These are phyloP conservation scores for Pascua guehoae DNA, from an alignment of 1,284 basidiomycete species.

Conservation along the genomic window DNA sequence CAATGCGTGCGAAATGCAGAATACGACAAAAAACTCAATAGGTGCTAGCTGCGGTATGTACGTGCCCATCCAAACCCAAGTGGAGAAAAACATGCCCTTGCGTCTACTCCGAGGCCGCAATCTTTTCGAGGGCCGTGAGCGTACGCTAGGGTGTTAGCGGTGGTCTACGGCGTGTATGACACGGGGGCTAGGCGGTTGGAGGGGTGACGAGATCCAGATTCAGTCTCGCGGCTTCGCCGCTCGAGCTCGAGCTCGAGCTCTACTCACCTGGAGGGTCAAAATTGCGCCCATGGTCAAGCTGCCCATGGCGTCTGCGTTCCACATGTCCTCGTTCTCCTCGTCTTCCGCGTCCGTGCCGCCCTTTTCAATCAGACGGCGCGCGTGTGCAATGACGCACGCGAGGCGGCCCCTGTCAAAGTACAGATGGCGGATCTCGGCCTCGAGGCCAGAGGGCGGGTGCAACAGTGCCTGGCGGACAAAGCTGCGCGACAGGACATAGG, in stretches of 20 bases:
- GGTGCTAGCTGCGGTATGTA: no score
- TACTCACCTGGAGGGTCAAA: constrained; percentile 57
- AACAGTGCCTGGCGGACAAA: constrained; percentile 84
- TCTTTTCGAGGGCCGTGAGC: constrained; percentile 27
- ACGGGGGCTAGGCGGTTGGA: no score
- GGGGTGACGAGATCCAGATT: neutral
- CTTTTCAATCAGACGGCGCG: constrained; percentile 63
- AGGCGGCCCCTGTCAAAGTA: constrained; percentile 67
- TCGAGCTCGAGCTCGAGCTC: no score
- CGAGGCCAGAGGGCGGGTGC: constrained; percentile 66
- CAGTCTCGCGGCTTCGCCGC: no score
- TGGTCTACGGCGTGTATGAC: no score
- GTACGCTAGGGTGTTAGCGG: constrained; percentile 22
- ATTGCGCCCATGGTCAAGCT: constrained; percentile 74
- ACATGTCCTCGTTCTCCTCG: constrained; percentile 48
- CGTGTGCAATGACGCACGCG: constrained; percentile 63
- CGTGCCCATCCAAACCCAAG: no score
- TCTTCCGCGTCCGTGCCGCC: constrained; percentile 31
- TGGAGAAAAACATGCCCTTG: neutral
- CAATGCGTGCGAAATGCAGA: neutral
- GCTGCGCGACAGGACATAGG: constrained; percentile 81
- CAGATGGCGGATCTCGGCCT: constrained; percentile 68
- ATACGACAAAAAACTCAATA: no score
- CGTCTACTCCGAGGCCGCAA: constrained; percentile 3
- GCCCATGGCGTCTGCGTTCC: constrained; percentile 61